Base-by-base conservation (phyloP, 1,284 basidiomycete species). In the Anthracocystis panici-leucophaei region DNA sequence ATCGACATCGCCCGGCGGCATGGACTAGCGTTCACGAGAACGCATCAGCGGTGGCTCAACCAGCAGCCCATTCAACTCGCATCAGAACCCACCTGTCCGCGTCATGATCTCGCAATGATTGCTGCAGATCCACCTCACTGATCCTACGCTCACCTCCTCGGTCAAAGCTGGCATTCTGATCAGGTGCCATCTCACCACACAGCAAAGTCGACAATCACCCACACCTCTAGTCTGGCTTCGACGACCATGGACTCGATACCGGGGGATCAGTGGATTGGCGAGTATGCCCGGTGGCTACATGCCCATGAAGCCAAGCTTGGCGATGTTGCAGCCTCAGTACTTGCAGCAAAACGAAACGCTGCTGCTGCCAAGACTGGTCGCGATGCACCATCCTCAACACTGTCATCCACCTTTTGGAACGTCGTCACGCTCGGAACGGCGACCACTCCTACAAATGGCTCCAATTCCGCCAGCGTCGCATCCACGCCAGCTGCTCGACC, bases 241-340 rank as follows among this genome's bases (percentile, higher is more conserved):
- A 25, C 14, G 6, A 42, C 49, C 2, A 80, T 80, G 79, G 77
- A 80, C 57, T 77, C 73, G 5, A 61, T 75, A 48, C 53, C 61
- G 21, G 75, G 66, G 27, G 79, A 80, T 25, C 60, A 74, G 25
- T 82, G 77, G 72, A 74, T 77, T 38, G 58, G 40, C 41, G 79
- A 80, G 33, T 78, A 77, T 31, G 79, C 82, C 27, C 59, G 72
- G 38, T 81, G 79, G 76, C 70, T 78, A 29, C 65, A 72, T 2
- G 45, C 69, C 33, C 76, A 82, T 49, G 80, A 82, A 63, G 70
- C 73, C 16, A 72, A 67, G 58, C 70, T 81, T 2, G 74, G 77
- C 25, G 72, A 77, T 55, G 50, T 42, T 0, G 62, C 68, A 5
- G 68, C 68, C 18, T 71, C 68, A 12, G 35, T 44, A 3, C 27